Evolutionary conservation across 164 flowering plant genomes (phyloP).

Genomic region (Santalum album): DNA sequence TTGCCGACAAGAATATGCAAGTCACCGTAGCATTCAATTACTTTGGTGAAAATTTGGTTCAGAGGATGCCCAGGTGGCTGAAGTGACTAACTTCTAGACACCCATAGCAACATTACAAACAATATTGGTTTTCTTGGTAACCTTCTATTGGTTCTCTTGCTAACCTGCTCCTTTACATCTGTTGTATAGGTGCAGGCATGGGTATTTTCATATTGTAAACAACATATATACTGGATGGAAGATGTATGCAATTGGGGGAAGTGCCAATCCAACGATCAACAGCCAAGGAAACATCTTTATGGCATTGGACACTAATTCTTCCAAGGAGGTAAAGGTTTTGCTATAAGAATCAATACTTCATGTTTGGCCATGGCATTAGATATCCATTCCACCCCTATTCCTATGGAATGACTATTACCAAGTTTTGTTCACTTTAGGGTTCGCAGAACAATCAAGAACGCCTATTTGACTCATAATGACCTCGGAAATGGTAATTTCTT

Average conservation of each 20-base stretch:
- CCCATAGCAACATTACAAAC: background rate
- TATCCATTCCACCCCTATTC: too few species aligned
- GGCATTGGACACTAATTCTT: slow-evolving; percentile 14
- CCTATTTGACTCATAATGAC: too few species aligned
- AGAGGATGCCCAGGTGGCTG: slow-evolving; percentile 34
- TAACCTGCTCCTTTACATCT: too few species aligned
- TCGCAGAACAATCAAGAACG: too few species aligned
- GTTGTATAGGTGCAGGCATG: slow-evolving; percentile 39
- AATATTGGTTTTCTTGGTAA: too few species aligned
- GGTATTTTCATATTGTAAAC: slow-evolving; percentile 36
- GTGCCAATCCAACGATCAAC: slow-evolving; percentile 40
- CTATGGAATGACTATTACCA: too few species aligned
- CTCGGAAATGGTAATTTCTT: too few species aligned
- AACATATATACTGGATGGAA: slow-evolving; percentile 29
- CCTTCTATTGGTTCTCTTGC: too few species aligned
- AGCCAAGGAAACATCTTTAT: slow-evolving; percentile 36
- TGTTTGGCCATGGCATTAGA: too few species aligned
- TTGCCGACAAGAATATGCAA: slow-evolving; percentile 27
- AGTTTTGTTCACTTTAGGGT: too few species aligned
- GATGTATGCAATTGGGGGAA: slow-evolving; percentile 42
- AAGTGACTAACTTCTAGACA: background rate
- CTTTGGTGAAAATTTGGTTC: slow-evolving; percentile 32
- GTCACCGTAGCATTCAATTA: slow-evolving; percentile 36
- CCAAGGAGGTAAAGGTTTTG: slow-evolving; percentile 24
- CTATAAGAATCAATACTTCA: too few species aligned